Percentiles rank a stretch among this genome's conserved stretches.
Evolutionary conservation across 345 rosid species (phyloP).

Genomic region (Draba incana): DNA sequence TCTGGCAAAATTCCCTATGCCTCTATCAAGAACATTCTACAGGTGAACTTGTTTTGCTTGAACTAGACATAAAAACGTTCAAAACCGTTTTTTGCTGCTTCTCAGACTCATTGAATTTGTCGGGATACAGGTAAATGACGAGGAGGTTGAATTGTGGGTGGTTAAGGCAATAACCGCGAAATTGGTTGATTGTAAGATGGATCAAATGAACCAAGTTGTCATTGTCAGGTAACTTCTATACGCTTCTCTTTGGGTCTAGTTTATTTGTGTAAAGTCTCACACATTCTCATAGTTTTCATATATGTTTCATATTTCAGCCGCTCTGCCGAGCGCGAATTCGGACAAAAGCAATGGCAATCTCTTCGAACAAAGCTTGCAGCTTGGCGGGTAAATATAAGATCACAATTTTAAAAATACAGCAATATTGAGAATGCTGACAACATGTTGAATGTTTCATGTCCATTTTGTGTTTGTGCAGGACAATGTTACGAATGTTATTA

Average conservation of each 20-base stretch:
- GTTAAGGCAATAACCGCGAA: conserved; percentile 86
- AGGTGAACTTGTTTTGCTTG: conserved; percentile 47
- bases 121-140: conserved; percentile 62
- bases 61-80: neutral
- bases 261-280: conserved; percentile 1
- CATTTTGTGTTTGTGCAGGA: conserved; percentile 46
- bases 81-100: neutral
- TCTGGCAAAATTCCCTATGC: conserved; percentile 74
- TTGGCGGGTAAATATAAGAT: conserved; percentile 61
- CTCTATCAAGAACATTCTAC: conserved; percentile 67
- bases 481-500: conserved; percentile 61
- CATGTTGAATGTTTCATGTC: neutral
- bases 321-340: conserved; percentile 70
- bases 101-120: neutral
- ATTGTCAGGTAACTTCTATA: conserved; percentile 62
- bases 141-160: conserved; percentile 86
- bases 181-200: conserved; percentile 81
- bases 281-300: conserved; percentile 6
- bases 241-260: neutral
- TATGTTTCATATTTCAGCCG: conserved; percentile 48
- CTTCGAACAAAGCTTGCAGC: conserved; percentile 69
- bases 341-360: conserved; percentile 66
- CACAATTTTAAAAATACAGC: neutral
- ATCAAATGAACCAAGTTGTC: conserved; percentile 87
- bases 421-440: neutral